A percentile compares a stretch with the other conserved stretches of the same genome.
phyloP scores from a whole-genome alignment of 148 eudicot genomes.

The Chenopodium formosanum region DNA sequence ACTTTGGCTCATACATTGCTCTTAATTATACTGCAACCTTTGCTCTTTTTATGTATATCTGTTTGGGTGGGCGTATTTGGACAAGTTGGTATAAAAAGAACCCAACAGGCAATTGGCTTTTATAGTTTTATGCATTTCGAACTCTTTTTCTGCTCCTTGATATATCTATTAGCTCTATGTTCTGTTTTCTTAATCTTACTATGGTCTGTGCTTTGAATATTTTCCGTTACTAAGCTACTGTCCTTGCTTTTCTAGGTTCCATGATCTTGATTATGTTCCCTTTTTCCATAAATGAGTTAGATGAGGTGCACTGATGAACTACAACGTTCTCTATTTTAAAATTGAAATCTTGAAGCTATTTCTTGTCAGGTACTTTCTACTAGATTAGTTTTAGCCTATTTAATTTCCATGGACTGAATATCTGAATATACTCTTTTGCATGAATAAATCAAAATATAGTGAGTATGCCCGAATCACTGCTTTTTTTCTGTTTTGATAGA shows the following conservation, averaged over 20 bases:
- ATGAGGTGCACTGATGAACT: background rate
- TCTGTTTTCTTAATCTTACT: no score
- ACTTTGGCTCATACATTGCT: background rate
- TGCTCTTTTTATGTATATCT: background rate
- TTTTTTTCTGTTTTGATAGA: no score
- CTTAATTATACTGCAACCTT: background rate
- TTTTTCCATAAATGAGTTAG: no score
- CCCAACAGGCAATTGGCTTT: background rate
- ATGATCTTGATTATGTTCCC: no score
- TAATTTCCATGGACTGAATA: background rate
- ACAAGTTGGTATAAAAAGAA: background rate
- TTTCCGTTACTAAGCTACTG: background rate
- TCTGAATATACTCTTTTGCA: background rate
- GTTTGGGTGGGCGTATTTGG: background rate
- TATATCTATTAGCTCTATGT: no score
- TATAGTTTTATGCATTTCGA: no score
- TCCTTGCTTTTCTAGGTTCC: background rate
- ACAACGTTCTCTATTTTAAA: background rate
- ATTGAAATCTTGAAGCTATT: background rate
- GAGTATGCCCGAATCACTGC: background rate
- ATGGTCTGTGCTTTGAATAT: no score
- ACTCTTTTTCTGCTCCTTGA: no score
- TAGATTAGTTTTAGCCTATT: background rate
- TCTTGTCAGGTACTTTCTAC: background rate
- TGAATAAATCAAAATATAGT: background rate